Percentiles rank a stretch among this genome's conserved stretches.
These are phyloP conservation scores for Capsicum rhomboideum DNA, from an alignment of 257 asterid genomes.

Conservation along the genomic window DNA sequence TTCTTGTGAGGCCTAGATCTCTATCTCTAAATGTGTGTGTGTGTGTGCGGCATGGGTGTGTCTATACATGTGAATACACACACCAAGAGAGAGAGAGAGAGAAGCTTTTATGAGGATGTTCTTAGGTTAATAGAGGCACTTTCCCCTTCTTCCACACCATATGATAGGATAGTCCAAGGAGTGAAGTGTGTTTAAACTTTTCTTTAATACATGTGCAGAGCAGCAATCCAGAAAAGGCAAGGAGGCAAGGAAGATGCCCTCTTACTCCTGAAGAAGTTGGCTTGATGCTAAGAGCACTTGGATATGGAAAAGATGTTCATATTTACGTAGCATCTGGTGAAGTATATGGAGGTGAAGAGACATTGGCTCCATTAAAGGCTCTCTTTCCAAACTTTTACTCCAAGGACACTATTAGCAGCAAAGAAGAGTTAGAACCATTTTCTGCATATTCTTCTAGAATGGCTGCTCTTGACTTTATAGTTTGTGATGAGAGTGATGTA, in stretches of 20 bases:
- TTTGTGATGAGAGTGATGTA: slow-evolving; percentile 91
- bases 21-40: neutral
- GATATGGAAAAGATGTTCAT: slow-evolving; percentile 70
- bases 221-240: slow-evolving; percentile 77
- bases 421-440: slow-evolving; percentile 65
- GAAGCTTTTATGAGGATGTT: neutral
- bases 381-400: slow-evolving; percentile 90
- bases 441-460: slow-evolving; percentile 80
- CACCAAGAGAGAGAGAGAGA: neutral
- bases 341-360: slow-evolving; percentile 88
- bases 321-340: slow-evolving; percentile 98
- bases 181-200: slow-evolving; percentile 10
- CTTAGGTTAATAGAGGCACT: neutral
- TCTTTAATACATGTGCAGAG: slow-evolving; percentile 39
- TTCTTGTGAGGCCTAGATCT: neutral
- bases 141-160: neutral
- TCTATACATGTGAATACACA: neutral
- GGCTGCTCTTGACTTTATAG: slow-evolving; percentile 96
- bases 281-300: slow-evolving; percentile 87
- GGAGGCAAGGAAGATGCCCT: slow-evolving; percentile 98
- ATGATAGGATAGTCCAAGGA: neutral
- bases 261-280: slow-evolving; percentile 98
- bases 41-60: too few species aligned
- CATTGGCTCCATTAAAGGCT: slow-evolving; percentile 85
- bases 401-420: slow-evolving; percentile 69